Evolutionary conservation across 768 basidiomycete species (phyloP).

Genomic region (Lactifluus subvellereus): DNA sequence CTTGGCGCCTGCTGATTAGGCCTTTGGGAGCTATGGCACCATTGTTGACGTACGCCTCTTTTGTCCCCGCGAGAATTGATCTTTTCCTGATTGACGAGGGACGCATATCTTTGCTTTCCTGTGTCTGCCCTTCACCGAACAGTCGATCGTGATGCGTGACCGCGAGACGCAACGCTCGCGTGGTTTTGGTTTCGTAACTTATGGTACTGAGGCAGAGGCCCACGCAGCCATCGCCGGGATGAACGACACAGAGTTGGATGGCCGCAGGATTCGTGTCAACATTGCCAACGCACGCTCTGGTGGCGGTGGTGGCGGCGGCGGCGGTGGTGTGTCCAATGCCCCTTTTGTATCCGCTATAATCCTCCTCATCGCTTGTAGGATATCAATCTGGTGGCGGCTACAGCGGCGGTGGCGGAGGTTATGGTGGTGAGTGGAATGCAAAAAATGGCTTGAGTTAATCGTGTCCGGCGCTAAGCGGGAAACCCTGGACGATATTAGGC

Average conservation of each 20-base stretch:
- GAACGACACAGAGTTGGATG: slow-evolving; percentile 92
- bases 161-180: slow-evolving; percentile 96
- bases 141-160: slow-evolving; percentile 99
- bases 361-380: slow-evolving; percentile 13
- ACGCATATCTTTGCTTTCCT: background rate
- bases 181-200: slow-evolving; percentile 96
- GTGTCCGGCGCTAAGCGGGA: background rate
- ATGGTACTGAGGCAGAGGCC: slow-evolving; percentile 55
- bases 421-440: slow-evolving; percentile 23
- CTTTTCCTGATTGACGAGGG: background rate
- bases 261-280: slow-evolving; percentile 85
- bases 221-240: slow-evolving; percentile 65
- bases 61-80: slow-evolving; percentile 25
- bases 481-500: background rate
- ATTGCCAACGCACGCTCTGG: slow-evolving; percentile 62
- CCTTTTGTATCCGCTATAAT: background rate
- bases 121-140: slow-evolving; percentile 9
- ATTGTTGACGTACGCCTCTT: slow-evolving; percentile 85
- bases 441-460: background rate
- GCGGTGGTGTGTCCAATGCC: slow-evolving; percentile 35
- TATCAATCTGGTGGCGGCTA: slow-evolving; percentile 35
- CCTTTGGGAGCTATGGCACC: slow-evolving; percentile 75
- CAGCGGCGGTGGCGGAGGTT: slow-evolving; percentile 32
- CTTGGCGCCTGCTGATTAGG: slow-evolving; percentile 42
- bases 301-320: slow-evolving; percentile 37